phyloP scores from a whole-genome alignment of 73 alveolate species.

The Paramecium primaurelia region DNA sequence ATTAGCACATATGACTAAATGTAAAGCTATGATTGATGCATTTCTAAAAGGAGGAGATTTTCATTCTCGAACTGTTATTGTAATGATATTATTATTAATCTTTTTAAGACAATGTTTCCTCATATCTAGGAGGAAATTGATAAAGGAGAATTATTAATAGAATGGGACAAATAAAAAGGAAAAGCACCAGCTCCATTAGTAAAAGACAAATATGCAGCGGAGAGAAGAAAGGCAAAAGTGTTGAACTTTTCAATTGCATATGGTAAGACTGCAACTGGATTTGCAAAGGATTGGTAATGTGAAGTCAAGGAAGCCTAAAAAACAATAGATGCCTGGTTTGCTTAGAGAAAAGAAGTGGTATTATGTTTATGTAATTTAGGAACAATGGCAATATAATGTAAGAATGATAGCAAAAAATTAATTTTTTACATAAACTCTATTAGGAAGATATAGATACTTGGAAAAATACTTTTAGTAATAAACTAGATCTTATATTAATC shows the following conservation, averaged over 20 bases:
- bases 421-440: constrained; percentile 74
- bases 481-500: constrained; percentile 53
- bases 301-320: constrained; percentile 79
- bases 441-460: constrained; percentile 85
- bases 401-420: constrained; percentile 63
- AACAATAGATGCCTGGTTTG: constrained; percentile 86
- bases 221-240: constrained; percentile 91
- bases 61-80: constrained; percentile 74
- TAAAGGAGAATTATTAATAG: constrained; percentile 79
- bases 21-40: constrained; percentile 91
- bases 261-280: constrained; percentile 91
- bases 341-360: constrained; percentile 84
- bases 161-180: constrained; percentile 88
- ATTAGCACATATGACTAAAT: constrained; percentile 93
- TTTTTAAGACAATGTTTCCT: constrained; percentile 83
- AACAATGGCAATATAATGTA: constrained; percentile 74
- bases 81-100: constrained; percentile 21
- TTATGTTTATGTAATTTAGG: neutral
- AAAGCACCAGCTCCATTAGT: constrained; percentile 86
- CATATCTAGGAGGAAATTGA: constrained; percentile 81
- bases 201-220: constrained; percentile 81
- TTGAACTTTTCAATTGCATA: constrained; percentile 94
- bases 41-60: constrained; percentile 88
- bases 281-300: constrained; percentile 90
- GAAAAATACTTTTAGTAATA: constrained; percentile 52